Base-by-base conservation (phyloP, 1,284 basidiomycete genomes). In the Dichomitus squalens region DNA sequence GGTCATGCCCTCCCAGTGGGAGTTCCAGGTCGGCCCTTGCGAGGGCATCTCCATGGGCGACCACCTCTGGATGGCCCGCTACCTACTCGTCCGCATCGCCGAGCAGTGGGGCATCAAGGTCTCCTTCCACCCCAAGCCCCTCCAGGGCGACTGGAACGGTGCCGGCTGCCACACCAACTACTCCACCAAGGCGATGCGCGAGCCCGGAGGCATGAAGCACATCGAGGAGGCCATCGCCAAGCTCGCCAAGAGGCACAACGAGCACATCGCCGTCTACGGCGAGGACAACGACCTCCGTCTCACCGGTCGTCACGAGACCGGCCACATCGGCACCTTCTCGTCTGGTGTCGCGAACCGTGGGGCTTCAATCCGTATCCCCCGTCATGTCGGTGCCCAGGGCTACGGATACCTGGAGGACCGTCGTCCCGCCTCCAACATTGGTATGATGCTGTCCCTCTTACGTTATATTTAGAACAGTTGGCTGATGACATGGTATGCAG, bases 1-100 rank as follows among this genome's bases (percentile, higher is more conserved):
- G 80, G 97, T 99, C 68, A 98, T 99, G 96, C 96, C 97, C 27
- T 90, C 96, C 59, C 97, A 99, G 79, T 98, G 96, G 96, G 96
- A 99, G 81, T 99, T 97, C 92, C 97, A 99, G 79, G 95, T 99
- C 68, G 96, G 96, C 60, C 96, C 96, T 39, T 98, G 96, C 73
- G 90, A 92, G 75, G 96, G 96, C 65, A 98, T 99, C 76, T 85
- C 92, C 66, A 97, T 99, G 93, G 96, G 96, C 69, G 96, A 99
- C 78, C 95, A 97, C 78, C 88, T 97, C 70, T 96, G 93, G 93
- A 94, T 97, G 85, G 93, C 95, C 44, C 92, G 95, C 68, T 97
- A 90, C 80, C 90, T 97, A 67, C 87, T 97, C 66, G 75, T 93
- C 73, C 92, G 95, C 68, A 89, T 96, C 68, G 95, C 96, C 65